These are phyloP conservation scores for Rosa lucieae DNA, from an alignment of 306 rosid species.

Conservation along the genomic window DNA sequence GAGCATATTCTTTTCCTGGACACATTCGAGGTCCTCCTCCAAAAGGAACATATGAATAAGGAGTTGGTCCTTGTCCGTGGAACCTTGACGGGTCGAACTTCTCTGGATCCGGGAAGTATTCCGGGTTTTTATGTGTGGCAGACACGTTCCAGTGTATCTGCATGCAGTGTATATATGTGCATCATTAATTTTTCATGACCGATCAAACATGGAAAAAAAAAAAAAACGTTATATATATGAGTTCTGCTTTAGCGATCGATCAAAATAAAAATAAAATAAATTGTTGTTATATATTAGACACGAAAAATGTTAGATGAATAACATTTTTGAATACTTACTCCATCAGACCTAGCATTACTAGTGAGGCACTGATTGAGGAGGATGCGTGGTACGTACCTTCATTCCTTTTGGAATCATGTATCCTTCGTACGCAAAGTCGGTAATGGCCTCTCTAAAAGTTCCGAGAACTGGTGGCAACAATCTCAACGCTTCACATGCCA, in stretches of 20 bases:
- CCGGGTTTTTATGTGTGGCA: not conserved
- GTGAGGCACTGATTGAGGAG: not conserved
- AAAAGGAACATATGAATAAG: constrained; percentile 1
- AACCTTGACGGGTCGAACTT: constrained; percentile 3
- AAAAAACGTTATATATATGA: not conserved
- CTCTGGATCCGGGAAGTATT: not conserved
- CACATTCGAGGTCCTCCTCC: constrained; percentile 11
- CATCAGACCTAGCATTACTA: too few relatives aligned
- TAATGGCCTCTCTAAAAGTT: not conserved
- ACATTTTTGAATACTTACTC: too few relatives aligned
- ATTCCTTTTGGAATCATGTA: not conserved
- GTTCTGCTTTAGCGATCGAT: too few relatives aligned
- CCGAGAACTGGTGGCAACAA: not conserved
- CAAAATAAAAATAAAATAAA: too few relatives aligned
- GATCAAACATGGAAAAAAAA: too few relatives aligned
- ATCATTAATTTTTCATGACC: not conserved
- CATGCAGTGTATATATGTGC: not conserved
- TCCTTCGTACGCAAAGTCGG: not conserved
- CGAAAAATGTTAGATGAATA: too few relatives aligned
- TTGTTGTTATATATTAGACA: not conserved
- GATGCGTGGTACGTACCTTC: not conserved
- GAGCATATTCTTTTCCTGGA: not conserved
- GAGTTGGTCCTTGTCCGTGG: not conserved
- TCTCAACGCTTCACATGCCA: not conserved
- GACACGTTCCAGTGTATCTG: not conserved